Evolutionary conservation across 208 protist genomes (phyloP).

Genomic region (Acanthamoeba triangularis): DNA sequence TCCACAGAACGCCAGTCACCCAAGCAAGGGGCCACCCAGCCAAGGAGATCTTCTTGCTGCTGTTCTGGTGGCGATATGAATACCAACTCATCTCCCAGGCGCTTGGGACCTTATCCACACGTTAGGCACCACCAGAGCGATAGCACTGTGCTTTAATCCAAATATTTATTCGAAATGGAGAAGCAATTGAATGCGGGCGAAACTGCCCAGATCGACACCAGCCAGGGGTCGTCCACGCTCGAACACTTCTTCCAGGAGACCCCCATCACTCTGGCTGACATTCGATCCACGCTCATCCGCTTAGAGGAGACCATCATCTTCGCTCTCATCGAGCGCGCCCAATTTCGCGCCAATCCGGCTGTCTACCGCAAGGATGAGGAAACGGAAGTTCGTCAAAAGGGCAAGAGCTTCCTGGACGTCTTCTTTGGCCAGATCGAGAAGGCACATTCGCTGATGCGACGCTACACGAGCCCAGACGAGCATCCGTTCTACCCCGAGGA

Average conservation of each 20-base stretch:
- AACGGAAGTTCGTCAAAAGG: not conserved
- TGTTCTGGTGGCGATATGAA: too few species aligned
- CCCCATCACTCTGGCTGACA: slow-evolving; percentile 81
- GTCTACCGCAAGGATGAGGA: slow-evolving; percentile 75
- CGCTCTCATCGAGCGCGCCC: slow-evolving; percentile 88
- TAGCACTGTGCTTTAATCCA: too few species aligned
- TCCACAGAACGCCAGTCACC: too few species aligned
- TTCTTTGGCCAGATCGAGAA: slow-evolving; percentile 85
- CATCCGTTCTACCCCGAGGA: slow-evolving; percentile 85
- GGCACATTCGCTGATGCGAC: slow-evolving; percentile 80
- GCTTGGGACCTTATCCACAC: too few species aligned
- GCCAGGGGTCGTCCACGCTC: slow-evolving; percentile 30
- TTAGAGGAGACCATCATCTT: slow-evolving; percentile 91
- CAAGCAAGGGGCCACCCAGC: too few species aligned
- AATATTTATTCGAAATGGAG: not conserved
- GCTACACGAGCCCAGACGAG: slow-evolving; percentile 89
- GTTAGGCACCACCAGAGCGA: too few species aligned
- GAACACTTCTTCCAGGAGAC: slow-evolving; percentile 71
- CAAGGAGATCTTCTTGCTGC: too few species aligned
- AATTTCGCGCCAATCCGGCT: slow-evolving; percentile 82
- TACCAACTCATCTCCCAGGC: too few species aligned
- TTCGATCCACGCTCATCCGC: slow-evolving; percentile 80
- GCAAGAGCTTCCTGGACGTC: slow-evolving; percentile 84
- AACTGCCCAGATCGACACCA: not conserved
- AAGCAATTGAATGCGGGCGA: not conserved